Conservation (phyloP, 805 yeast genomes). For the Aciculoconidium aculeatum region DNA sequence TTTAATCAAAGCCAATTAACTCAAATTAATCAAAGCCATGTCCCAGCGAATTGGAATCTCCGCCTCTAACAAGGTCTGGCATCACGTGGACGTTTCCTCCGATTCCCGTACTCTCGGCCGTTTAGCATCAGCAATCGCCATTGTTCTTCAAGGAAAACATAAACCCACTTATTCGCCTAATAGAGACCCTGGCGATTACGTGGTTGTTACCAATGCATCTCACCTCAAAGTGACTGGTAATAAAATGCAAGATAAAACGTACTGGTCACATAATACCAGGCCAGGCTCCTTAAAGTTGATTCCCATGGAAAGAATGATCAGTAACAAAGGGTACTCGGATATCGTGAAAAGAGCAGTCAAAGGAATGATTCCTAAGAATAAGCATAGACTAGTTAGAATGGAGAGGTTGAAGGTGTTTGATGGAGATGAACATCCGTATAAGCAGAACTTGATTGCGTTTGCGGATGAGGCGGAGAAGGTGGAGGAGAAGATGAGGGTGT, state of each 20-base stretch:
- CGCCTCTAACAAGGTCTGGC: constrained; percentile 88
- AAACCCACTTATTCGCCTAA: constrained; percentile 76
- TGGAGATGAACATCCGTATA: constrained; percentile 84
- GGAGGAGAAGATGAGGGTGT: constrained; percentile 34
- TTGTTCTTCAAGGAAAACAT: constrained; percentile 91
- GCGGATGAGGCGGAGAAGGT: constrained; percentile 68
- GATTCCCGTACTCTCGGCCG: constrained; percentile 89
- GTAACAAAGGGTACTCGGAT: constrained; percentile 84
- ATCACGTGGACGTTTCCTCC: constrained; percentile 83
- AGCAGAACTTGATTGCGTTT: constrained; percentile 74
- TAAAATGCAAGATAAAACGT: constrained; percentile 71
- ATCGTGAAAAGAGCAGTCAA: constrained; percentile 81
- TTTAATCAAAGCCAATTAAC: no score
- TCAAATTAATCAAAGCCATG: constrained; percentile 20
- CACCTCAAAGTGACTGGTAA: constrained; percentile 79
- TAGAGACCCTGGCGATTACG: constrained; percentile 92
- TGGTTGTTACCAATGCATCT: constrained; percentile 90
- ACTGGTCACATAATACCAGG: constrained; percentile 83
- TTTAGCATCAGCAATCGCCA: constrained; percentile 82
- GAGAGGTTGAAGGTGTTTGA: constrained; percentile 84
- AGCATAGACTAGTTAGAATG: constrained; percentile 68
- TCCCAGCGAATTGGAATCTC: constrained; percentile 49
- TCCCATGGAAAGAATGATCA: constrained; percentile 72
- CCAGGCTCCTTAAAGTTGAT: constrained; percentile 86
- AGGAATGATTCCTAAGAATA: constrained; percentile 94